Evolutionary conservation across 768 basidiomycete species (phyloP).

Genomic region (Exsudoporus frostii): DNA sequence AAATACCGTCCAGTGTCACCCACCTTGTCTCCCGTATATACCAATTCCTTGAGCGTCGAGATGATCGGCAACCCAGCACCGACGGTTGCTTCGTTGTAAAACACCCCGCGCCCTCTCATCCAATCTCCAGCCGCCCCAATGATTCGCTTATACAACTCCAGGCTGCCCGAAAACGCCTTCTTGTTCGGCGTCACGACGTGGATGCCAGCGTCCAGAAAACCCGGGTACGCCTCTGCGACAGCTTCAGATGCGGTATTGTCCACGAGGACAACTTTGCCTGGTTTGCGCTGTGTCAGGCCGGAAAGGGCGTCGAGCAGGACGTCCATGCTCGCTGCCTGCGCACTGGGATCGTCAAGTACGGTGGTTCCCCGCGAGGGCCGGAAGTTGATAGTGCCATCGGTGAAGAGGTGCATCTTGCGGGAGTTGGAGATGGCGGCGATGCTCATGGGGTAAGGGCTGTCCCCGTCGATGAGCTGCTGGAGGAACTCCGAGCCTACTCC

Average conservation of each 20-base stretch:
- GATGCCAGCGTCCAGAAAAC: slow-evolving; percentile 73
- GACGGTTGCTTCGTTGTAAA: slow-evolving; percentile 87
- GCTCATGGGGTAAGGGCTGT: slow-evolving; percentile 55
- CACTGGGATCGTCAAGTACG: slow-evolving; percentile 42
- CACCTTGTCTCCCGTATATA: slow-evolving; percentile 90
- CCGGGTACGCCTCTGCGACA: slow-evolving; percentile 79
- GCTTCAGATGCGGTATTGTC: slow-evolving; percentile 90
- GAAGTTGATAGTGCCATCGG: slow-evolving; percentile 40
- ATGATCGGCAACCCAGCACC: slow-evolving; percentile 95
- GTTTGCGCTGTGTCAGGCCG: slow-evolving; percentile 40
- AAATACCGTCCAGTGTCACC: slow-evolving; percentile 3
- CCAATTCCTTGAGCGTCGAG: slow-evolving; percentile 86
- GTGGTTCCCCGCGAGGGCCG: slow-evolving; percentile 43
- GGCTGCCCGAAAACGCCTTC: slow-evolving; percentile 83
- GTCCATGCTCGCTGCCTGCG: slow-evolving; percentile 37
- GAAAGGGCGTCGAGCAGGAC: slow-evolving; percentile 42
- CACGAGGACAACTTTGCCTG: slow-evolving; percentile 64
- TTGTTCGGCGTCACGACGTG: slow-evolving; percentile 96
- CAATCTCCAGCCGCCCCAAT: slow-evolving; percentile 38
- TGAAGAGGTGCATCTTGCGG: slow-evolving; percentile 53
- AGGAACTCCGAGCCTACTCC: slow-evolving; percentile 90
- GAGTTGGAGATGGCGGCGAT: slow-evolving; percentile 72
- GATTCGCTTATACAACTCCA: slow-evolving; percentile 67
- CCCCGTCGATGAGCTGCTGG: slow-evolving; percentile 61
- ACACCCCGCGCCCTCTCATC: slow-evolving; percentile 45